Evolutionary conservation across 805 yeast species (phyloP).

Genomic region (Saccharomyces eubayanus): DNA sequence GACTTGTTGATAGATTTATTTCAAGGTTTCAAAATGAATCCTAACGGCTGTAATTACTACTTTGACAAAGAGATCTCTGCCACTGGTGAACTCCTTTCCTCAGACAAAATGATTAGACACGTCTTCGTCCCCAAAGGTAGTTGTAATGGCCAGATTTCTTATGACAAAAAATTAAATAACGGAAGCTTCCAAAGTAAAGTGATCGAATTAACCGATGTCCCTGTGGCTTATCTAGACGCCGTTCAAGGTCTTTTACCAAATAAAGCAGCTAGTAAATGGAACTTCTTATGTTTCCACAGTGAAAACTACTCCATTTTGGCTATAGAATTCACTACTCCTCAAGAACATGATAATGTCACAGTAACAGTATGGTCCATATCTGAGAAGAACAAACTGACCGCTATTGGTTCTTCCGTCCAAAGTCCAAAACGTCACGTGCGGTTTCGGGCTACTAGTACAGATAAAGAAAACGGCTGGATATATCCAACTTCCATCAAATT

Average conservation of each 20-base stretch:
- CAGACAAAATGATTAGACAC: conserved; percentile 49
- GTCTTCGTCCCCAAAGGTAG: conserved; percentile 72
- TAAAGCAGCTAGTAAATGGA: conserved; percentile 86
- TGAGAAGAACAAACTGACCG: conserved; percentile 45
- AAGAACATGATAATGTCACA: conserved; percentile 46
- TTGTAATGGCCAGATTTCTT: conserved; percentile 48
- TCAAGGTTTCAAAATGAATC: conserved; percentile 67
- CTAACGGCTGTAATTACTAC: conserved; percentile 64
- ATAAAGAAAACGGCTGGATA: conserved; percentile 67
- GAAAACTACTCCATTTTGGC: conserved; percentile 53
- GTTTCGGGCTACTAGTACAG: conserved; percentile 32
- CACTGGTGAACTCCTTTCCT: conserved; percentile 65
- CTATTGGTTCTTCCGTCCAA: conserved; percentile 42
- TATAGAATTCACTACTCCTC: conserved; percentile 84
- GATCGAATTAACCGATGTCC: conserved; percentile 28
- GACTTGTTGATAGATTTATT: conserved; percentile 16
- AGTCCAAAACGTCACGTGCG: conserved; percentile 44
- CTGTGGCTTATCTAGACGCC: conserved; percentile 72
- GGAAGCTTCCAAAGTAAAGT: not conserved
- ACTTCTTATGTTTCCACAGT: conserved; percentile 72
- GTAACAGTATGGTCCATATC: conserved; percentile 35
- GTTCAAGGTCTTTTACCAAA: conserved; percentile 89
- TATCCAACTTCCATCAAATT: conserved; percentile 45
- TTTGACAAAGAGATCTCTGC: conserved; percentile 39
- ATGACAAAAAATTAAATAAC: conserved; percentile 5